phyloP scores from a whole-genome alignment of 2,329 filamentous ascomycete species.

The Ascochyta pisi region DNA sequence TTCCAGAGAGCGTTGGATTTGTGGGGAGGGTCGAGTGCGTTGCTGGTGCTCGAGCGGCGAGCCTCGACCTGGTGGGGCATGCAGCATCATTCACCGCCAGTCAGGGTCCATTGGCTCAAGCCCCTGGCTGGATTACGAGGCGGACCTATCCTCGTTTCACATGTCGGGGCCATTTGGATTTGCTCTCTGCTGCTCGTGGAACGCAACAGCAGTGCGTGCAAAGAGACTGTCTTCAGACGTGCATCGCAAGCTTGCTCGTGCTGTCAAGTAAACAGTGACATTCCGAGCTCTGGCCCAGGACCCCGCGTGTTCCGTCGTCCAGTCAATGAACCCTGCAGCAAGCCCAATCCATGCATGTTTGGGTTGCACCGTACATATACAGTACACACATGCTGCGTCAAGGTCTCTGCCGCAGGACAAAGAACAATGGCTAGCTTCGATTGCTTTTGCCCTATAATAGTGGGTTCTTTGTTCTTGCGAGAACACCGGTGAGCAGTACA shows the following conservation, averaged over 20 bases:
- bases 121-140: conserved; percentile 9
- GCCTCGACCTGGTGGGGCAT: conserved; percentile 31
- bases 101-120: conserved; percentile 10
- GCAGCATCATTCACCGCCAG: conserved; percentile 33
- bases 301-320: conserved; percentile 1
- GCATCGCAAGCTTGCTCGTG: neutral
- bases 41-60: conserved; percentile 21
- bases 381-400: neutral
- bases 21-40: conserved; percentile 12
- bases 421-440: conserved; percentile 10
- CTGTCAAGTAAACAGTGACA: neutral
- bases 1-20: conserved; percentile 16
- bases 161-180: neutral
- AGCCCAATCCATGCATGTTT: conserved; percentile 1
- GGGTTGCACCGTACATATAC: conserved; percentile 2
- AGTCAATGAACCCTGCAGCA: neutral
- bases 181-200: neutral
- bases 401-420: neutral
- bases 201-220: neutral
- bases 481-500: conserved; percentile 9
- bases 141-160: conserved; percentile 10
- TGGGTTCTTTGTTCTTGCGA: neutral
- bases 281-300: neutral
- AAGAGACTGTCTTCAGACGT: neutral
- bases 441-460: neutral